Evolutionary conservation across 192 early-diverging fungal species (phyloP), one percentile per base, ranked within the genome.

Genomic region (Physocladia obscura): DNA sequence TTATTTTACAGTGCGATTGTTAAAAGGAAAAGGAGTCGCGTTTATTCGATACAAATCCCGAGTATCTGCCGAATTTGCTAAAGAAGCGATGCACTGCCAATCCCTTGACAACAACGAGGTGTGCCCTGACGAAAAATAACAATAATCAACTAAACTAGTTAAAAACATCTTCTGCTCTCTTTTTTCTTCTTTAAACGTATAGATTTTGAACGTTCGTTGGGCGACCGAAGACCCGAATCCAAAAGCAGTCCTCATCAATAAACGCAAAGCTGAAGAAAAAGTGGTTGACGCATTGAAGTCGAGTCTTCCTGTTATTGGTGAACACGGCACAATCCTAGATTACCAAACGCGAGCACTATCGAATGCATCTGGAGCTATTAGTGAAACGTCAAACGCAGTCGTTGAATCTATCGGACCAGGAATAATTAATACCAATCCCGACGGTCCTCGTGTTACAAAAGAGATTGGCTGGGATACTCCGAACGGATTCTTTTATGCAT

Each of bases 51-150:
- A 91, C 76, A 80, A 82, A 61, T 76, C 70, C 37, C 77, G 90
- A 32, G 58, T 82, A 32, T 87, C 81, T 63, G 93, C 93, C 24
- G 92, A 95, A 79, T 94, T 95, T 82, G 93, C 92, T 8, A 90
- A 88, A 60, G 93, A 94, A 70, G 93, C 93, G 4, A 95, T 95
- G 93, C 81, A 81, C 51, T 83, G 86, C 38, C 93, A 95, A 50
- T 82, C 87, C 24, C 65, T 95, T 29, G 92, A 95, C 70, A 75
- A 80, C 47, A 85, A 87, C 47, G 93, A 95, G 71, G 87, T 92
- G 60, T 44, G 11, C n/a, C 40, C 8, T 44, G 40, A 8, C 11
- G 40, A 8, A 13, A n/a, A 8, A 44, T 44, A 44, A n/a, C 8
- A 8, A 44, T 44, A 13, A 44, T 44, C 11, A 44, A 44, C 40